Conservation (phyloP, 352 stramenopile species). For the Thalassiosira exigua region DNA sequence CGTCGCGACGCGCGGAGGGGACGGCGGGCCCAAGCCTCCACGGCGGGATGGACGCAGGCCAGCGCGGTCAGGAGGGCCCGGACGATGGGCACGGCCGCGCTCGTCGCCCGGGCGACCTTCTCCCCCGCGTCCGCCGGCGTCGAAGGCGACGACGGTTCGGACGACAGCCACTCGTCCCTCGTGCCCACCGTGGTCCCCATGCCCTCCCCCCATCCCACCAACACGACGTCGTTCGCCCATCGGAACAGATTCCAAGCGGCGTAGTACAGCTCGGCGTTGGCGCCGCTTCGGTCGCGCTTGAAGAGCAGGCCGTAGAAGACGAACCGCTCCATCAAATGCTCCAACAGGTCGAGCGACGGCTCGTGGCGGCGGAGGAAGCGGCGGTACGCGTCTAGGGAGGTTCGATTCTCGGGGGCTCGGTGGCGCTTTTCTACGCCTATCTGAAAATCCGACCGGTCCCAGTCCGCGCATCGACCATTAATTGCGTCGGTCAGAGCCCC, state of each 20-base stretch:
- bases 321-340: constrained; percentile 49
- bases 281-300: constrained; percentile 4
- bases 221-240: constrained; percentile 47
- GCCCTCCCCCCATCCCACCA: constrained; percentile 40
- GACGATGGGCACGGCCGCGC: constrained; percentile 28
- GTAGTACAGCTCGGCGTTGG: constrained; percentile 50
- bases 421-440: no score
- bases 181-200: constrained; percentile 46
- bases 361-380: constrained; percentile 43
- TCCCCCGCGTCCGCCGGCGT: background rate
- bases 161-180: constrained; percentile 26
- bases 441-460: no score
- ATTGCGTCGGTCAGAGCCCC: background rate
- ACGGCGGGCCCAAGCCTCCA: constrained; percentile 44
- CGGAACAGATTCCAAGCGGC: constrained; percentile 46
- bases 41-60: constrained; percentile 45
- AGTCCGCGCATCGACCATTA: no score
- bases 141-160: background rate
- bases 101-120: background rate
- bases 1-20: background rate
- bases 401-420: background rate
- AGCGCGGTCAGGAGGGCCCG: constrained; percentile 36
- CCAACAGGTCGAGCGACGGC: constrained; percentile 33
- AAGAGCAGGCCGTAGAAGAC: constrained; percentile 52
- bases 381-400: constrained; percentile 32